These are phyloP conservation scores for Pseudozyma pruni DNA, from an alignment of 1,284 basidiomycete species.

Conservation along the genomic window DNA sequence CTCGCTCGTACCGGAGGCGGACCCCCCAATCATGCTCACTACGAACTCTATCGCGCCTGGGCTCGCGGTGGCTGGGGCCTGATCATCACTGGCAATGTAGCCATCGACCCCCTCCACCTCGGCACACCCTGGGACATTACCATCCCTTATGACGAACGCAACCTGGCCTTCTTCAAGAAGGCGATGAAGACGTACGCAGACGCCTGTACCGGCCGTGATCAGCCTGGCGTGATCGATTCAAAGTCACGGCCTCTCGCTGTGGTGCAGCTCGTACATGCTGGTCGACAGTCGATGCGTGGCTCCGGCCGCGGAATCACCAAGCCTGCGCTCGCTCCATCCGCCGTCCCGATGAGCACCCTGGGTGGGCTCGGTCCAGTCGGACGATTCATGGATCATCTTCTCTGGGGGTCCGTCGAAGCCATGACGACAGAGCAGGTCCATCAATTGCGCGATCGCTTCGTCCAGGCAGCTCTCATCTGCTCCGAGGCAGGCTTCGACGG, in stretches of 20 bases:
- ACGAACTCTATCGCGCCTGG: constrained; percentile 81
- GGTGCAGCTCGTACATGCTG: constrained; percentile 86
- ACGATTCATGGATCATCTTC: constrained; percentile 69
- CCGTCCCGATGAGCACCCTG: constrained; percentile 73
- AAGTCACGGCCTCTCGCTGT: constrained; percentile 66
- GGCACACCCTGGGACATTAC: constrained; percentile 83
- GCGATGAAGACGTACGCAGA: constrained; percentile 56
- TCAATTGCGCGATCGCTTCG: constrained; percentile 76
- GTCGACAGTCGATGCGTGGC: constrained; percentile 83
- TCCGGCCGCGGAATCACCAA: constrained; percentile 75
- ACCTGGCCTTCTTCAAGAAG: constrained; percentile 62
- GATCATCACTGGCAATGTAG: constrained; percentile 86
- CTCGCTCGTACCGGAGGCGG: constrained; percentile 56
- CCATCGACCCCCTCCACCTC: constrained; percentile 78
- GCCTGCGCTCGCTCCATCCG: constrained; percentile 79
- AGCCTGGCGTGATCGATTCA: constrained; percentile 64
- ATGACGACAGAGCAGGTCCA: constrained; percentile 74
- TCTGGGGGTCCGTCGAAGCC: constrained; percentile 68
- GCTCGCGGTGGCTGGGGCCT: constrained; percentile 84
- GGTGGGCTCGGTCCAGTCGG: constrained; percentile 33
- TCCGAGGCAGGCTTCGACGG: constrained; percentile 82
- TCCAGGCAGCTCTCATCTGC: constrained; percentile 74
- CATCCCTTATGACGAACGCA: constrained; percentile 71
- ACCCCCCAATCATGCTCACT: constrained; percentile 70
- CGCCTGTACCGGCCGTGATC: constrained; percentile 48